Evolutionary conservation across 1,284 basidiomycete genomes (phyloP), one percentile per base, ranked within the genome.

Genomic region (Trichosporon inkin): DNA sequence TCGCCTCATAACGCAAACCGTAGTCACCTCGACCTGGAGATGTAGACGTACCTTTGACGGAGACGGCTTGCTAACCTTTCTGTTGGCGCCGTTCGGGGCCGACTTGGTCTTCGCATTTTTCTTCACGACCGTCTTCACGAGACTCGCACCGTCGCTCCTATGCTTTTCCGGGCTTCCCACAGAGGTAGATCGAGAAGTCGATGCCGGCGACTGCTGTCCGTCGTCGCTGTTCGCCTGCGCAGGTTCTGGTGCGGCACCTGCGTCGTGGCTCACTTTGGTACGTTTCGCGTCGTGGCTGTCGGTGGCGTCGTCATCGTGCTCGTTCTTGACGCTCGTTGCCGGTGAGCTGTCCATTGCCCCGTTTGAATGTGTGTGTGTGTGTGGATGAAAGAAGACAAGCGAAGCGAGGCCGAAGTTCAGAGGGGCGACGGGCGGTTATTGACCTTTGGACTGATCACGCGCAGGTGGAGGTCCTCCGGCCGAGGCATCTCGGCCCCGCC

Each of bases 51-150:
- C 44, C 44, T 49, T 49, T 11, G 22, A 49, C 7, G 44, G 16
- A 7, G 44, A 32, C 3, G 22, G 44, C 44, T 49, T 49, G 16
- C 22, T 22, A 16, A 17, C 28, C n/a, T 49, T 49, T 32, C 44
- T 49, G 22, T 8, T 49, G 7, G 24, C 36, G 37, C 49, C 61
- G 60, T 53, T 34, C 5, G 52, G 53, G 1, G 36, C 36, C 37
- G 37, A 38, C 53, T 54, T 54, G 14, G 53, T 16, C 8, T 55
- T 35, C 19, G 67, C 88, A 88, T 53, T 87, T 85, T 97, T 98
- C 72, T 90, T 81, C 74, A 99, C 95, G 16, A 28, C 44, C 8
- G 44, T n/a, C 75, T 93, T 97, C 78, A 19, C 54, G 7, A 34
- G 28, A 14, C 20, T 32, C 6, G 22, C 22, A 11, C 54, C 22